Evolutionary conservation across 2,329 filamentous ascomycete genomes (phyloP).

Genomic region (Grosmannia clavigera): DNA sequence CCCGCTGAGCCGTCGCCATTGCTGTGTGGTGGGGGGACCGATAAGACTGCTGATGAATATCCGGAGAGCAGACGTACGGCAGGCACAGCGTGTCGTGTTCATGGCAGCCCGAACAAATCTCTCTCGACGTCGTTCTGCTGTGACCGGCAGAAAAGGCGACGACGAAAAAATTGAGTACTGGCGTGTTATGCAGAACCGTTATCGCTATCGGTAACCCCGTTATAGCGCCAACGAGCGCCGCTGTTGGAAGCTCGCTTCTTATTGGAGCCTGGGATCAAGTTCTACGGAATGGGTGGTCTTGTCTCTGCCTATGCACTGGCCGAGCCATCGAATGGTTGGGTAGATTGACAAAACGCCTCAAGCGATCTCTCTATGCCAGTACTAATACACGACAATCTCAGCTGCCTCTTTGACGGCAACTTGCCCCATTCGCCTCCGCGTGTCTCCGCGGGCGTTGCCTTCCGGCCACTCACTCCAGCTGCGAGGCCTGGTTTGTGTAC

Average conservation of each 20-base stretch:
- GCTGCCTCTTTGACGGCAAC: not conserved
- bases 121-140: too few relatives aligned
- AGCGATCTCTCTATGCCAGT: constrained; percentile 1
- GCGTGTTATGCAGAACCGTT: too few relatives aligned
- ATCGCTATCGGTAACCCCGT: too few relatives aligned
- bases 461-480: constrained; percentile 58
- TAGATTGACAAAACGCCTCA: not conserved
- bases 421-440: not conserved
- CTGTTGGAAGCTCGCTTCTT: too few relatives aligned
- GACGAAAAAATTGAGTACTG: too few relatives aligned
- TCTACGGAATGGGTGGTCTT: too few relatives aligned
- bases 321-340: not conserved
- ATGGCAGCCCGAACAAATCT: not conserved
- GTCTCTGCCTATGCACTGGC: not conserved
- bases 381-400: not conserved
- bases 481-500: constrained; percentile 93
- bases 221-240: too few relatives aligned
- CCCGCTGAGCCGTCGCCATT: not conserved
- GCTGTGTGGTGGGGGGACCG: not conserved
- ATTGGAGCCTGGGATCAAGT: too few relatives aligned
- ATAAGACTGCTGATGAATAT: constrained; percentile 11
- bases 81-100: constrained; percentile 3
- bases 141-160: not conserved
- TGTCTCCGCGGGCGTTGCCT: not conserved
- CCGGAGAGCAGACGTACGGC: constrained; percentile 9